These are phyloP conservation scores for Fusarium anthophilum DNA, from an alignment of 2,329 filamentous ascomycete genomes.

Conservation along the genomic window DNA sequence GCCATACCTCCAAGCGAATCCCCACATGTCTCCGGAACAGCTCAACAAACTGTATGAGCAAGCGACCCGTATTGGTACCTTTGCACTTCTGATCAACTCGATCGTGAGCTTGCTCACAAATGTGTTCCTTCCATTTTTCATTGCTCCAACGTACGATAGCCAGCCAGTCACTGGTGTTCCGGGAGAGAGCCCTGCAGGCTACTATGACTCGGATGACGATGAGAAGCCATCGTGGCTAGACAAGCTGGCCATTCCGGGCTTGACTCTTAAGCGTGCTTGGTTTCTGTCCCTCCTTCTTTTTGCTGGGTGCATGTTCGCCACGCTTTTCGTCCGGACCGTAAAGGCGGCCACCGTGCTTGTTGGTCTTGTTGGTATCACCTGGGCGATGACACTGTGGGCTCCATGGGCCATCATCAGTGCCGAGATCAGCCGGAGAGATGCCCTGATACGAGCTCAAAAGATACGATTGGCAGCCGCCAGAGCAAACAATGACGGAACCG, in stretches of 20 bases:
- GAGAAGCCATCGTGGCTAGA: conserved; percentile 60
- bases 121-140: conserved; percentile 84
- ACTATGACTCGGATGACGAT: conserved; percentile 46
- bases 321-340: conserved; percentile 79
- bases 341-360: conserved; percentile 79
- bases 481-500: conserved; percentile 16
- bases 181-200: conserved; percentile 44
- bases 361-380: conserved; percentile 85
- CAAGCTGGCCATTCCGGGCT: conserved; percentile 77
- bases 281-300: conserved; percentile 87
- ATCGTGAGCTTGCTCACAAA: conserved; percentile 85
- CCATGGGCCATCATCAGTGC: conserved; percentile 95
- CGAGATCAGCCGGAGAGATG: conserved; percentile 86
- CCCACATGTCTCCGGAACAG: conserved; percentile 78
- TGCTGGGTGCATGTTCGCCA: conserved; percentile 81
- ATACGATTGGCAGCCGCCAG: conserved; percentile 33
- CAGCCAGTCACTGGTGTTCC: conserved; percentile 47
- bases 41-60: conserved; percentile 84
- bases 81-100: conserved; percentile 89
- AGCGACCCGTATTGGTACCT: conserved; percentile 86
- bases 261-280: conserved; percentile 91
- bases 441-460: conserved; percentile 56
- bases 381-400: conserved; percentile 93
- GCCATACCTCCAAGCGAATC: conserved; percentile 79
- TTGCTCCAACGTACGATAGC: conserved; percentile 79